Base-by-base conservation (phyloP, 306 rosid species). In the Cicer yamashitae region DNA sequence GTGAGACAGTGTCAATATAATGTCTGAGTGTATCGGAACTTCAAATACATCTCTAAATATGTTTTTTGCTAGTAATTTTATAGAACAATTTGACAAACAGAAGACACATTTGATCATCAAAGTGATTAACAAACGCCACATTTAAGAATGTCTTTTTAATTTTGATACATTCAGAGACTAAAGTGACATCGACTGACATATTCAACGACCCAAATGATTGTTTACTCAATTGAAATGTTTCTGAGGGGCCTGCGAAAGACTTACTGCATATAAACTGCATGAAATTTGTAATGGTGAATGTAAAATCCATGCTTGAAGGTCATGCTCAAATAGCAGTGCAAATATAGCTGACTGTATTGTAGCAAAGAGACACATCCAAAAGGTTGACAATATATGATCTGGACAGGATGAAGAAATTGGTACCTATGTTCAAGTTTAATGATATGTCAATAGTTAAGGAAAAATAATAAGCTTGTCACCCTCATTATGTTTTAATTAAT, bases 201-300 rank as follows among this genome's bases (percentile, higher is more conserved):
- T 0, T 30, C 37, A 30, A 30, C 3, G 6, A 30, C 37, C 37
- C 5, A 30, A 34, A 30, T 64, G 2, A 38, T 3, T 4, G 37
- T 30, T 25, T 56, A 37, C 12, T 22, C 8, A 64, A 70, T 20
- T 51, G 7, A 56, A 40, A 7, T 7, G 60, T 46, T 69, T 22
- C 7, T 13, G 53, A 15, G 66, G 40, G 67, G 18, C 1, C 18
- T 38, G 12, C 7, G 17, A 58, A 9, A 58, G 17, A 81, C 96
- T 84, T 79, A 91, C 97, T 14, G 89, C 96, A 70, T 85, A 92
- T 66, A 92, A 72, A 64, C 90, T 84, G 70, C 88, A 83, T 13
- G 82, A 84, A 46, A 78, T 6, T 78, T 92, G 81, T 6, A 88
- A 59, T 7, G 60, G n/a, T 62, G 96, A 88, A 63, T 56, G 64